Base-by-base conservation (phyloP, 208 protist species). In the Crithidia acanthocephali region DNA sequence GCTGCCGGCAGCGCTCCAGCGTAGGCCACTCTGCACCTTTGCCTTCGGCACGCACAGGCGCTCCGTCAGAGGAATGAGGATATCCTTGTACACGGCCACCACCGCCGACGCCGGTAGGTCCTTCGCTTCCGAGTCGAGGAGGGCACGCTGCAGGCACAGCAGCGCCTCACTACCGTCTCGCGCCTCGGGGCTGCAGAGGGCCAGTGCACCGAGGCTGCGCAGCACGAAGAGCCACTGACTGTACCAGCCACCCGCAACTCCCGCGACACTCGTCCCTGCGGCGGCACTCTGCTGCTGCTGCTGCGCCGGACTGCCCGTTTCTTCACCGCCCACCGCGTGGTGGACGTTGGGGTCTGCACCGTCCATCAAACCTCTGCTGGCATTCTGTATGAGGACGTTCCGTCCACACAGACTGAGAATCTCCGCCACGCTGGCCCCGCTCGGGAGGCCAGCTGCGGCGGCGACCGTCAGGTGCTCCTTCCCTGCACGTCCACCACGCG, bases 31-130 rank as follows among this genome's bases (percentile, higher is more conserved):
- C 40, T 77, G 72, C 64, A 72, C 64, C 25, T 62, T 61, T 18
- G 72, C 72, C 40, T 67, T 71, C 8, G 72, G 72, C 50, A 66
- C 76, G 67, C 91, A 92, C 27, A 94, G 60, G 25, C 75, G 81
- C 67, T 96, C 88, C 35, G 83, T 80, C 25, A 96, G 74, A 4
- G 88, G 92, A 23, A 94, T 90, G 20, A 96, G 70, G 27, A 88
- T 83, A 28, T 90, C 76, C n/a, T 84, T 59, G 80, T 94, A 96
- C n/a, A 93, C 62, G 11, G 61, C 61, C 11, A 66, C 60, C 27
- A 92, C 53, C 11, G 70, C 56, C 7, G 74, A n/a, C 10, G 56
- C 53, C 8, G 84, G 68, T 22, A 91, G 72, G 48, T 37, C 35
- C 13, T 51, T 48, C 42, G 79, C 68, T 13, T 87, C 85, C 10